These are phyloP conservation scores for Rhizophagus clarus DNA, from an alignment of 192 early-diverging fungal species.

Conservation along the genomic window DNA sequence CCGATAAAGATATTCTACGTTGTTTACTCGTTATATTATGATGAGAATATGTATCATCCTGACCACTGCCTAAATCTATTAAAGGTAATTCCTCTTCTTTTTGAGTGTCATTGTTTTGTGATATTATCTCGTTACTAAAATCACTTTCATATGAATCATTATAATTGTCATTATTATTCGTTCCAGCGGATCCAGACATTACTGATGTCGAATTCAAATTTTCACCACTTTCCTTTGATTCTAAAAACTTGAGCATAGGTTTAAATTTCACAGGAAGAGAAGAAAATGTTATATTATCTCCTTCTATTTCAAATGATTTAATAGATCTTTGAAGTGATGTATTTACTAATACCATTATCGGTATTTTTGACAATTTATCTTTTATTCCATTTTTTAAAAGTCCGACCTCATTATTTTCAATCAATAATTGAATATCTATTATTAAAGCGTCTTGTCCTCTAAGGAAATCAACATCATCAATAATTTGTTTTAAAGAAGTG, in stretches of 20 bases:
- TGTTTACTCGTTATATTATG: not conserved
- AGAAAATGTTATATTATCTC: slow-evolving; percentile 1
- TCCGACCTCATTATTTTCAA: slow-evolving; percentile 15
- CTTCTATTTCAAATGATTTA: not conserved
- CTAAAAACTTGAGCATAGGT: slow-evolving; percentile 21
- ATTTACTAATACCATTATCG: slow-evolving; percentile 18
- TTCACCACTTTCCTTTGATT: not conserved
- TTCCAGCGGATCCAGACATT: not conserved
- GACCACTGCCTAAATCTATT: not conserved
- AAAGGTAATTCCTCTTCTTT: not conserved
- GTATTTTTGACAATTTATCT: not conserved
- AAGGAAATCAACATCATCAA: not conserved
- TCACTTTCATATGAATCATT: not conserved
- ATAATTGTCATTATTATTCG: not conserved
- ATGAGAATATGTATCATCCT: not conserved
- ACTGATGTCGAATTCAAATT: not conserved
- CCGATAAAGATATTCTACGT: not conserved
- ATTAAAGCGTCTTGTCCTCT: not conserved
- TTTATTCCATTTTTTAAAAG: not conserved
- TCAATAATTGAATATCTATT: slow-evolving; percentile 12
- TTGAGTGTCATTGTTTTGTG: too few species aligned
- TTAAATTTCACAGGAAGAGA: slow-evolving; percentile 21
- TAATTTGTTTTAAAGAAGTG: not conserved
- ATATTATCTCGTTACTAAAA: too few species aligned
- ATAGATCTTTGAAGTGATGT: not conserved